Conservation (phyloP, 2,329 filamentous ascomycete genomes). For the Claviceps cyperi region DNA sequence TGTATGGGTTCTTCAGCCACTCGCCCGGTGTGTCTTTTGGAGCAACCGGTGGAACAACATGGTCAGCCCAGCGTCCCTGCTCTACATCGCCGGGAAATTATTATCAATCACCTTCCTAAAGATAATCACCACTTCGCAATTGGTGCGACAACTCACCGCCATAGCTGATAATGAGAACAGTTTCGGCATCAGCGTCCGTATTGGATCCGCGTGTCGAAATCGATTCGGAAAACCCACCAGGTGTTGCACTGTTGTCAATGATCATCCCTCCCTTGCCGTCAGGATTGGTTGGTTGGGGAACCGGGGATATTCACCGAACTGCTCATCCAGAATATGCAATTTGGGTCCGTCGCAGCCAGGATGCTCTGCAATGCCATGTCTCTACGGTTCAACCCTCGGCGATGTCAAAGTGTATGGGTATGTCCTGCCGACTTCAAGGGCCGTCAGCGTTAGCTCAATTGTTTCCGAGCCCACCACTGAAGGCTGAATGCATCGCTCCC, state of each 20-base stretch:
- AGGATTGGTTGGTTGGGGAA: slow-evolving; percentile 10
- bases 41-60: slow-evolving; percentile 33
- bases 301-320: slow-evolving; percentile 36
- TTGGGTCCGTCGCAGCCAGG: slow-evolving; percentile 28
- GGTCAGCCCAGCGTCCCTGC: slow-evolving; percentile 39
- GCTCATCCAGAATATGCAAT: slow-evolving; percentile 21
- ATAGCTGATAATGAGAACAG: slow-evolving; percentile 35
- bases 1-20: slow-evolving; percentile 30
- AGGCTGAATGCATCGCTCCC: slow-evolving; percentile 33
- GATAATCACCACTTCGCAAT: background rate
- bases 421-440: slow-evolving; percentile 26
- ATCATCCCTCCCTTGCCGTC: slow-evolving; percentile 29
- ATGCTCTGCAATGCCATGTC: slow-evolving; percentile 10
- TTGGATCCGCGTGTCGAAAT: too few relatives aligned
- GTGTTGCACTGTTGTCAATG: slow-evolving; percentile 28
- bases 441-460: slow-evolving; percentile 26
- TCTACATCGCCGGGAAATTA: slow-evolving; percentile 16
- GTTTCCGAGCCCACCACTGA: slow-evolving; percentile 34
- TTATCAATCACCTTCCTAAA: background rate
- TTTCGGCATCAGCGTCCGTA: slow-evolving; percentile 17
- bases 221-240: slow-evolving; percentile 4
- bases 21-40: slow-evolving; percentile 33
- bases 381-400: slow-evolving; percentile 36
- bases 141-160: slow-evolving; percentile 21
- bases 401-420: slow-evolving; percentile 39